A percentile compares a stretch with the other conserved stretches of the same genome.
Evolutionary conservation across 1,139 yeast genomes (phyloP).

Genomic region (Geotrichum bryndzae): DNA sequence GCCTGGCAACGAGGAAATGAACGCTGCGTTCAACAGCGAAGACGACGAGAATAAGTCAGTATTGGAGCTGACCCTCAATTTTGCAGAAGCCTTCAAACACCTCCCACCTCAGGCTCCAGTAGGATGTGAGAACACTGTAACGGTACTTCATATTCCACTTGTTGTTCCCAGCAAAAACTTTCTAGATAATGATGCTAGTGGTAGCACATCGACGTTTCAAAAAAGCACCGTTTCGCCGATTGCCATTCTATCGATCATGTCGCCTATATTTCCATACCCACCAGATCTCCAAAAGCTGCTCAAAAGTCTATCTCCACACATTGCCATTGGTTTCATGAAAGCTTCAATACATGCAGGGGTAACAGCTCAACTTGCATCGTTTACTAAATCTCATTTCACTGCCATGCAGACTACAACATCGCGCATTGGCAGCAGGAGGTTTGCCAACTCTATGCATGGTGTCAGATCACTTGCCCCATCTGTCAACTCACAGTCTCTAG

Average conservation of each 20-base stretch:
- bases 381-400: constrained; percentile 4
- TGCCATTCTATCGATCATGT: constrained; percentile 33
- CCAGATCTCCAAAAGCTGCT: constrained; percentile 26
- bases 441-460: constrained; percentile 2
- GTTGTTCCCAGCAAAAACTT: constrained; percentile 22
- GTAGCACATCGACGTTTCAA: not conserved
- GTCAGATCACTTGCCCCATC: constrained; percentile 1
- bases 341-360: constrained; percentile 32
- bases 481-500: constrained; percentile 2
- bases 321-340: constrained; percentile 32
- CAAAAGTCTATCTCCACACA: constrained; percentile 31
- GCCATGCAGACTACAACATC: not conserved
- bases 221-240: constrained; percentile 26
- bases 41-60: constrained; percentile 16
- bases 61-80: not conserved
- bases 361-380: constrained; percentile 19
- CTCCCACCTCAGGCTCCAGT: not conserved
- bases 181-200: not conserved
- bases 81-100: not conserved
- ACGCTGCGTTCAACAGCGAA: constrained; percentile 27
- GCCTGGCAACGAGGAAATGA: constrained; percentile 20
- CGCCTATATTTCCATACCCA: constrained; percentile 34
- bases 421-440: not conserved
- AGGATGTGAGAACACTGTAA: constrained; percentile 28
- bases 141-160: constrained; percentile 32